phyloP scores from a whole-genome alignment of 2,329 filamentous ascomycete species.

The Lasiodiplodia gonubiensis region DNA sequence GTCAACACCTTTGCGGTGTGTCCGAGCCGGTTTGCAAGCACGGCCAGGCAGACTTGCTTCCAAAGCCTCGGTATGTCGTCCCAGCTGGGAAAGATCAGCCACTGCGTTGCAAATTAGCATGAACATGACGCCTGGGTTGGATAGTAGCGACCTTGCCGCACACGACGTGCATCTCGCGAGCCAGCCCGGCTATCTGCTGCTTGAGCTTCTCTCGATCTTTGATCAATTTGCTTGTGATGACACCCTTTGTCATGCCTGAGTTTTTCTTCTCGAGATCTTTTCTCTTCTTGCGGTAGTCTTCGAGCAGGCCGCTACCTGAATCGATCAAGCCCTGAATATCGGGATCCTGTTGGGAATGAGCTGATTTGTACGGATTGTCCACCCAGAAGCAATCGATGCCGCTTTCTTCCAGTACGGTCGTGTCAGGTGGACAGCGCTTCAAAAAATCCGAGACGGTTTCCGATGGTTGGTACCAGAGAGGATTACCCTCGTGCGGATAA shows the following conservation, averaged over 20 bases:
- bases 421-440: constrained; percentile 69
- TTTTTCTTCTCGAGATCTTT: constrained; percentile 59
- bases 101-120: constrained; percentile 52
- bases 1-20: constrained; percentile 75
- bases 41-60: constrained; percentile 69
- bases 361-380: constrained; percentile 63
- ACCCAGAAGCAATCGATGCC: constrained; percentile 74
- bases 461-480: constrained; percentile 64
- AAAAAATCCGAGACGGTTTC: constrained; percentile 72
- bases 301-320: constrained; percentile 62
- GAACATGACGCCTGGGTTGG: not conserved
- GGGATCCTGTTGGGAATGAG: constrained; percentile 35
- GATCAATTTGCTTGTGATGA: constrained; percentile 47
- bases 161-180: constrained; percentile 63
- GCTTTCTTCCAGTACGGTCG: constrained; percentile 54
- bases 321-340: constrained; percentile 58
- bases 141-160: constrained; percentile 67
- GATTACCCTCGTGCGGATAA: constrained; percentile 64
- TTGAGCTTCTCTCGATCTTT: constrained; percentile 53
- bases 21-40: constrained; percentile 72
- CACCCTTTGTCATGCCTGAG: constrained; percentile 52
- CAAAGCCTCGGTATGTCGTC: constrained; percentile 67
- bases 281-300: constrained; percentile 54
- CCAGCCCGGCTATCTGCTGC: constrained; percentile 65
- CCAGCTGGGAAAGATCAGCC: constrained; percentile 72